Evolutionary conservation across 768 basidiomycete species (phyloP), one percentile per base, ranked within the genome.

Genomic region (Lactifluus echinatus): DNA sequence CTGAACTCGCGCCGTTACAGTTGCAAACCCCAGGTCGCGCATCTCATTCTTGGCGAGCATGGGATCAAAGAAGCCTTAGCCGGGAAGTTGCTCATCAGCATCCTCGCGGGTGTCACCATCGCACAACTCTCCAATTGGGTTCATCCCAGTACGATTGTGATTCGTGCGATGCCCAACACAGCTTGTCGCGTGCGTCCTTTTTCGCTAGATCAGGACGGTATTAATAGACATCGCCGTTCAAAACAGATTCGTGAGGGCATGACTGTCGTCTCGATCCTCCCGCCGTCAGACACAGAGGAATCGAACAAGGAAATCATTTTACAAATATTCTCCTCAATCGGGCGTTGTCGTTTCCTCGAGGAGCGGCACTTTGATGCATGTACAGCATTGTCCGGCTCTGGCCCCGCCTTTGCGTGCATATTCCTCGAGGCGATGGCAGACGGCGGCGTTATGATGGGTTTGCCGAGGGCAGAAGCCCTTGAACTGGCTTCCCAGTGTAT

Each of bases 361-460:
- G 96, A 99, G 72, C 97, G 94, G 70, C 89, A 98, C 70, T 99
- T 99, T 65, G 95, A 99, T 72, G 94, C 95, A 4, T 96, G 92
- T 69, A 99, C 96, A 0, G 96, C 96, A 11, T 78, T 99, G 3
- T 92, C 90, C 15, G 96, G 94, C 0, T 93, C 92, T 7, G 96
- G 96, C 0, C 96, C 96, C 37, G 96, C 96, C 0, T 98, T 99
- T 71, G 93, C 92, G 0, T 93, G 92, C 64, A 84, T 98, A 48
- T 92, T 98, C 66, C 77, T 99, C 61, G 96, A 99, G 71, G 95
- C 96, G 0, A 96, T 99, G 93, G 87, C 93, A 1, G 96, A 98
- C 69, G 96, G 96, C 26, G 96, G 93, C 43, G 96, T 98, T 45
- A 98, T 99, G 95, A 98, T 98, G 96, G 96, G 96, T 29, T 73